Evolutionary conservation across 768 basidiomycete genomes (phyloP), one percentile per base, ranked within the genome.

Genomic region (Cyclocybe aegerita): DNA sequence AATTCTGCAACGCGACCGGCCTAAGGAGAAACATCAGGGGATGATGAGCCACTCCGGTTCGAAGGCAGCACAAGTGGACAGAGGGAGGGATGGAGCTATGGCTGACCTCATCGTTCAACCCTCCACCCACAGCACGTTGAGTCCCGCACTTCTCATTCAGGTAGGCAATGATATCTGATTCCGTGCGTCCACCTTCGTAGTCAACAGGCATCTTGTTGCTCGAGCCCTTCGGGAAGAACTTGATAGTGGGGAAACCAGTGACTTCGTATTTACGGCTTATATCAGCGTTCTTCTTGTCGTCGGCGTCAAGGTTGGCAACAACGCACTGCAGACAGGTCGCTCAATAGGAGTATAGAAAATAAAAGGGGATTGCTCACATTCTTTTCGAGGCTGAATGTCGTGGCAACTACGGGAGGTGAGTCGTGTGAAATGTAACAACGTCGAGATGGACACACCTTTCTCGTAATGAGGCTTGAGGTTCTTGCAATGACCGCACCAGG

Each of bases 401-500:
- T 68, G 31, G 93, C 93, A 38, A 94, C 88, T 88, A 48, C 30
- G 23, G 23, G 23, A 2, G 23, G n/a, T 39, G 31, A 45, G 35
- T 29, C 33, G 44, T 16, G 37, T 46, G 41, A 44, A 39, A 49
- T 41, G 39, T 39, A n/a, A 60, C 29, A 42, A 32, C 9, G 31
- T 35, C 12, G 29, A 43, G 55, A 47, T 14, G 32, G 16, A 31
- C 59, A 34, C 53, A 86, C 86, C 85, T 66, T 89, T 78, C 66
- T 95, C 93, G 62, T 89, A 94, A 31, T 78, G 76, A 14, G 94
- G 93, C 69, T 95, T 95, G 68, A 97, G 66, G 56, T 53, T 78
- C 75, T 98, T 98, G 81, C 96, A 98, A 76, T 98, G 94, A 30
- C 93, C 93, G 58, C 95, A 95, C 92, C 90, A 88, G 35, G 83